Percentiles rank a stretch among this genome's conserved stretches.
These are phyloP conservation scores for Boletus semigastroideus DNA, from an alignment of 1,284 basidiomycete genomes.

Conservation along the genomic window DNA sequence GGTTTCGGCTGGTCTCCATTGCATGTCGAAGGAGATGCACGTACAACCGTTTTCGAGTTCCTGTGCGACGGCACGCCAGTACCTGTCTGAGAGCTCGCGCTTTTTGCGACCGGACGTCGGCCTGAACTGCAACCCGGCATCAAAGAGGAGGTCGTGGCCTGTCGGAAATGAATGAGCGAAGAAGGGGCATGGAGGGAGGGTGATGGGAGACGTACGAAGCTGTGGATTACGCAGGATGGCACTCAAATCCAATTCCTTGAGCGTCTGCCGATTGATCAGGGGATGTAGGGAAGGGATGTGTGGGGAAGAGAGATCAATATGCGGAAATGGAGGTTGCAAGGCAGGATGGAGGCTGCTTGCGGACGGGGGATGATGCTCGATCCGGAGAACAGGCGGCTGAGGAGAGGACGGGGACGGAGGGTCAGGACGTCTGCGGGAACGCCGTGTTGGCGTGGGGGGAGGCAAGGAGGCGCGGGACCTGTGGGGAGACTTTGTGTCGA, in stretches of 20 bases:
- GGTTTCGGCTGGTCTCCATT: constrained; percentile 53
- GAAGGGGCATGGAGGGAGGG: constrained; percentile 1
- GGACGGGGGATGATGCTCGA: constrained; percentile 23
- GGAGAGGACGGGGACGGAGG: constrained; percentile 15
- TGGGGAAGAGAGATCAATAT: constrained; percentile 54
- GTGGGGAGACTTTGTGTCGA: constrained; percentile 28
- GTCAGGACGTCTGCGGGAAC: constrained; percentile 25
- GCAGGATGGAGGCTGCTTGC: constrained; percentile 9
- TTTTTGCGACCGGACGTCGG: constrained; percentile 72
- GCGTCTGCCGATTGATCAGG: constrained; percentile 79
- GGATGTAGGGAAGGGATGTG: constrained; percentile 72
- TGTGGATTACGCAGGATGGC: constrained; percentile 88
- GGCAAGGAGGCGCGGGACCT: constrained; percentile 18
- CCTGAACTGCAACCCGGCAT: constrained; percentile 72
- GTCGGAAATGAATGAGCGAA: constrained; percentile 19
- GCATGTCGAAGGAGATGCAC: constrained; percentile 73
- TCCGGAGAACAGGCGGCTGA: constrained; percentile 24
- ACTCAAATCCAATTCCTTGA: constrained; percentile 84
- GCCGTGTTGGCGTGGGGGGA: constrained; percentile 25
- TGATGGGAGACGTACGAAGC: constrained; percentile 61
- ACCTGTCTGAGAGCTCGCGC: constrained; percentile 73
- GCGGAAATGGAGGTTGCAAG: constrained; percentile 29
- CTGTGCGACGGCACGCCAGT: constrained; percentile 80
- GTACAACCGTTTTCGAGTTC: constrained; percentile 85
- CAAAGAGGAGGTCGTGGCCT: constrained; percentile 92